Evolutionary conservation across 2,329 filamentous ascomycete genomes (phyloP).

Genomic region (Penicillium occitanis): DNA sequence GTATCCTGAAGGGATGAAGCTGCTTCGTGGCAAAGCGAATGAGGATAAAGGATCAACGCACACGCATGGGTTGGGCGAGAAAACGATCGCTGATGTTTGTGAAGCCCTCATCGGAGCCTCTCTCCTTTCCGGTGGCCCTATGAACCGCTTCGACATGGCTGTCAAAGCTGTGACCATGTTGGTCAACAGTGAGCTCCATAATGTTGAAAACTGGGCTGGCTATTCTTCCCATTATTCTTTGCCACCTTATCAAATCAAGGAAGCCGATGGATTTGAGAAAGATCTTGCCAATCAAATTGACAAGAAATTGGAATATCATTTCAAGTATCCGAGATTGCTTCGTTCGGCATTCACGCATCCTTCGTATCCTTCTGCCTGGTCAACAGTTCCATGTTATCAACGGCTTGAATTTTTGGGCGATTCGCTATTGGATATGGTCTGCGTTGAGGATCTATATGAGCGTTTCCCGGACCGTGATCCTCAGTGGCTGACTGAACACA

Average conservation of each 20-base stretch:
- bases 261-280: constrained; percentile 64
- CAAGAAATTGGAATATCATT: constrained; percentile 61
- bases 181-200: constrained; percentile 68
- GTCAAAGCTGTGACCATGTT: constrained; percentile 59
- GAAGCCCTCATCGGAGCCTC: constrained; percentile 92
- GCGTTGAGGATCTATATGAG: constrained; percentile 78
- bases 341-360: constrained; percentile 86
- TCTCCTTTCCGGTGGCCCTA: constrained; percentile 55
- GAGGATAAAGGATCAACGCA: constrained; percentile 47
- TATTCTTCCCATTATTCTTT: constrained; percentile 69
- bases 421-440: constrained; percentile 80
- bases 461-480: constrained; percentile 77
- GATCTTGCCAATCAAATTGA: constrained; percentile 67
- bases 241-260: constrained; percentile 68
- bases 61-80: constrained; percentile 74
- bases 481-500: constrained; percentile 97
- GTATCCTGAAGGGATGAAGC: constrained; percentile 78
- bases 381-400: constrained; percentile 83
- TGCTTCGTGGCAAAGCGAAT: constrained; percentile 69
- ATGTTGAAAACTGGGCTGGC: constrained; percentile 67
- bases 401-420: constrained; percentile 91
- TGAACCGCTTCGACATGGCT: constrained; percentile 58
- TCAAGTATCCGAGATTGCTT: constrained; percentile 72
- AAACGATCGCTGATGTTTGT: constrained; percentile 90
- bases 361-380: constrained; percentile 72